These are phyloP conservation scores for Cercospora nicotianae DNA, from an alignment of 2,329 filamentous ascomycete species.

Conservation along the genomic window DNA sequence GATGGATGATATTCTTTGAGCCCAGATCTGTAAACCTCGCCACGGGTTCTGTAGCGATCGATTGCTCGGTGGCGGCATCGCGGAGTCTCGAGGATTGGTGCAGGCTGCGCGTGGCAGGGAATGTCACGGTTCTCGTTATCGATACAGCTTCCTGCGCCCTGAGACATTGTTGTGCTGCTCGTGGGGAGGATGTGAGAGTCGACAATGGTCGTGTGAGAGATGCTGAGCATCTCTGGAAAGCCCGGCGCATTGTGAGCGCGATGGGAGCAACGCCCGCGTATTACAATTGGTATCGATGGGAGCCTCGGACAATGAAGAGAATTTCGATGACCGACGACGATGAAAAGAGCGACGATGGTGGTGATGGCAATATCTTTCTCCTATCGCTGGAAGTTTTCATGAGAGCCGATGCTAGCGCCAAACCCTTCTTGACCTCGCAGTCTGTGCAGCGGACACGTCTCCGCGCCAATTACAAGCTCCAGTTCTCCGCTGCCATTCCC, in stretches of 20 bases:
- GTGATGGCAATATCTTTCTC: slow-evolving; percentile 11
- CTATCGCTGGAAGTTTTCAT: slow-evolving; percentile 14
- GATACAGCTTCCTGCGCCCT: slow-evolving; percentile 18
- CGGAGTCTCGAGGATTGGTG: slow-evolving; percentile 44
- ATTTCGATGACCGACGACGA: background rate
- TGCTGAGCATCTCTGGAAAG: slow-evolving; percentile 36
- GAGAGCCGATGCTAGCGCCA: slow-evolving; percentile 7
- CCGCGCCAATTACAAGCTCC: slow-evolving; percentile 5
- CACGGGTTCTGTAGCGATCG: slow-evolving; percentile 31
- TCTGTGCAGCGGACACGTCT: background rate
- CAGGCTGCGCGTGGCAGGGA: slow-evolving; percentile 32
- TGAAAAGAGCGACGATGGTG: slow-evolving; percentile 13
- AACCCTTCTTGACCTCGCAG: background rate
- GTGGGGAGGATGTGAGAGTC: slow-evolving; percentile 17
- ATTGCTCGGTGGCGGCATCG: slow-evolving; percentile 27
- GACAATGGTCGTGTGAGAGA: slow-evolving; percentile 30
- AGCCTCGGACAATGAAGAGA: background rate
- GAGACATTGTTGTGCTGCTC: slow-evolving; percentile 21
- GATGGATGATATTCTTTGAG: slow-evolving; percentile 57
- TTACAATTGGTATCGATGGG: background rate
- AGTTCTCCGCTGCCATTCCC: slow-evolving; percentile 1
- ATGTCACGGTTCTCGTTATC: slow-evolving; percentile 34
- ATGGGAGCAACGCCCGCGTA: background rate
- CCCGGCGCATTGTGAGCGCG: slow-evolving; percentile 34
- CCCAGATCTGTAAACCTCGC: slow-evolving; percentile 50